Percentiles rank a stretch among this genome's conserved stretches.
These are phyloP conservation scores for Ormosia semicastrata DNA, from an alignment of 306 rosid genomes.

Conservation along the genomic window DNA sequence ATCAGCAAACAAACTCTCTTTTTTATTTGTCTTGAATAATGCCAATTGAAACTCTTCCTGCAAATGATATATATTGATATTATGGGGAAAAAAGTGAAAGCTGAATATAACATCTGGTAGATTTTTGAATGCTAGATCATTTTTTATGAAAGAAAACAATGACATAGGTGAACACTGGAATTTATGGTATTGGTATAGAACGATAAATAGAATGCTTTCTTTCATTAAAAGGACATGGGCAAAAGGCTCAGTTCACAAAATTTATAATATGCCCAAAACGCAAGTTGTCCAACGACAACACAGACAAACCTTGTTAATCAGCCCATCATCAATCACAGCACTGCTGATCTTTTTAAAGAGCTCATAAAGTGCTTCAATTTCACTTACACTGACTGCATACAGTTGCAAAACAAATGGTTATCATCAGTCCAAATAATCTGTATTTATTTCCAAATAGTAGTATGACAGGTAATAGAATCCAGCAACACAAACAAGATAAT, in stretches of 20 bases:
- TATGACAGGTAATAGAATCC: not conserved
- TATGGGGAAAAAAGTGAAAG: not conserved
- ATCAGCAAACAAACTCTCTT: constrained; percentile 77
- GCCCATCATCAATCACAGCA: constrained; percentile 76
- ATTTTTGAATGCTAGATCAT: not conserved
- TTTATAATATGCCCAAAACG: not conserved
- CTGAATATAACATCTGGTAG: not conserved
- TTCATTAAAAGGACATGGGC: not conserved
- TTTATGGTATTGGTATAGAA: no score
- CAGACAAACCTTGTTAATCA: constrained; percentile 68
- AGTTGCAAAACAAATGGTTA: not conserved
- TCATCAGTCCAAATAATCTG: not conserved
- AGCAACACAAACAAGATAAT: not conserved
- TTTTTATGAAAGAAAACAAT: no score
- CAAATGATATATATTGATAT: not conserved
- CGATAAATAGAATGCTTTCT: not conserved
- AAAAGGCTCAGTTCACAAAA: not conserved
- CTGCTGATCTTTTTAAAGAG: constrained; percentile 82
- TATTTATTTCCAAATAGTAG: not conserved
- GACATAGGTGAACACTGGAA: no score
- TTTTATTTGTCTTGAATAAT: constrained; percentile 75
- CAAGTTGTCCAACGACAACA: not conserved
- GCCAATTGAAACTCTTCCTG: constrained; percentile 86
- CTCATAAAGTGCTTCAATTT: constrained; percentile 82
- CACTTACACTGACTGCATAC: constrained; percentile 73